phyloP scores from a whole-genome alignment of 805 yeast species.

The Soucietia sequanensis region DNA sequence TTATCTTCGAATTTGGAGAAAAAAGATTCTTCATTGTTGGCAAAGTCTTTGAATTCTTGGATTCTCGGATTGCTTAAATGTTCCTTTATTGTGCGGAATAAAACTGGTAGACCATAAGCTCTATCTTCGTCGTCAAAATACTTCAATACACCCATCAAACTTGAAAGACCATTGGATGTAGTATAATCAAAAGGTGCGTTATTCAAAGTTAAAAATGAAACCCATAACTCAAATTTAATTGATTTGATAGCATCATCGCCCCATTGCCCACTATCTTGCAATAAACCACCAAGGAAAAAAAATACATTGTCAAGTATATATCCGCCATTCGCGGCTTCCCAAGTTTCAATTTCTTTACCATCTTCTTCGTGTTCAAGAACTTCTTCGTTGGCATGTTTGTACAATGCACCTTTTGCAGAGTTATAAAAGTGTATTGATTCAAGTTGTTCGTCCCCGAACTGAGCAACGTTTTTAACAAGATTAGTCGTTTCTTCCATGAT shows the following conservation, averaged over 20 bases:
- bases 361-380: conserved; percentile 43
- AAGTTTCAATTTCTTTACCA: conserved; percentile 39
- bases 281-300: conserved; percentile 49
- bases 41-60: conserved; percentile 28
- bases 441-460: conserved; percentile 28
- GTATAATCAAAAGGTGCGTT: conserved; percentile 64
- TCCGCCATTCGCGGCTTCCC: conserved; percentile 53
- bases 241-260: conserved; percentile 34
- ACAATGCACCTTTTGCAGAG: conserved; percentile 39
- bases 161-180: conserved; percentile 51
- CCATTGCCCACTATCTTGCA: conserved; percentile 54
- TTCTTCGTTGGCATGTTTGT: conserved; percentile 40
- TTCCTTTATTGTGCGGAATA: conserved; percentile 32
- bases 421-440: conserved; percentile 45
- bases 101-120: conserved; percentile 42
- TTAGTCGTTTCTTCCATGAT: conserved; percentile 49
- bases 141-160: conserved; percentile 54
- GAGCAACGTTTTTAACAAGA: conserved; percentile 47
- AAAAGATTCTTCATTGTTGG: conserved; percentile 29
- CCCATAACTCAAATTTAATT: conserved; percentile 44
- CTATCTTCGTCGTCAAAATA: conserved; percentile 56
- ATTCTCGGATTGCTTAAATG: conserved; percentile 28
- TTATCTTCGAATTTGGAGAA: conserved; percentile 31
- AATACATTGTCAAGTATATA: conserved; percentile 50
- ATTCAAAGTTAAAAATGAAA: conserved; percentile 46